Evolutionary conservation across 2,329 filamentous ascomycete species (phyloP), one percentile per base, ranked within the genome.

Genomic region (Sporothrix pseudoabietina): DNA sequence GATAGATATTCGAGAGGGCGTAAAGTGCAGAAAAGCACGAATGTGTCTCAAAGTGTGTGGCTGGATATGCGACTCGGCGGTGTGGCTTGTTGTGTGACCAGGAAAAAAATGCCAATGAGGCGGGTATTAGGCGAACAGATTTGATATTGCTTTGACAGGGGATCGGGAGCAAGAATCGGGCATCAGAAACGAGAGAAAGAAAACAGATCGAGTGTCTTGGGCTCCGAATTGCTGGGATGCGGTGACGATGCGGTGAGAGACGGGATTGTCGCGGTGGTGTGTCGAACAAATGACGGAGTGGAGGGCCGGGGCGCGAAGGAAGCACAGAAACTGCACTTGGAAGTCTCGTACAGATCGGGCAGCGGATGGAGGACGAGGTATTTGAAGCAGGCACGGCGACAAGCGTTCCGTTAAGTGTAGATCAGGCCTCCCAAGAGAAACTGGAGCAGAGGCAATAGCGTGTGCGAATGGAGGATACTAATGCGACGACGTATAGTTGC

Each of bases 241-340:
- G 66, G 54, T 71, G 69, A 61, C 39, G 54, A 16, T 71, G 69
- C 35, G 54, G 69, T 47, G 52, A 55, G 35, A 47, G 19, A 26
- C 19, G n/a, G 39, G 19, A 19, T 47, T 66, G 61, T 30, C 39
- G 61, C 57, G n/a, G 4, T 44, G 35, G 19, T 22, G 59, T 66
- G 39, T 65, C 19, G 12, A 47, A 30, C 57, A 63, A 22, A 39
- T 9, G 30, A 35, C 55, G 30, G 57, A 41, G 57, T 63, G 47
- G 65, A 30, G 14, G 49, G 47, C 19, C 49, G 63, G 49, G 47
- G 49, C 30, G 49, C 30, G 32, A 22, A 69, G 52, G 68, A 57
- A 39, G 52, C 12, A 70, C 32, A 6, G 26, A 44, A 44, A 14
- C 19, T 22, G 47, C 39, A 44, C 39, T 30, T 44, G 41, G 16